A percentile compares a stretch with the other conserved stretches of the same genome.
Conservation (phyloP, 176 grass and related monocot genomes). For the Panicum miliaceum region DNA sequence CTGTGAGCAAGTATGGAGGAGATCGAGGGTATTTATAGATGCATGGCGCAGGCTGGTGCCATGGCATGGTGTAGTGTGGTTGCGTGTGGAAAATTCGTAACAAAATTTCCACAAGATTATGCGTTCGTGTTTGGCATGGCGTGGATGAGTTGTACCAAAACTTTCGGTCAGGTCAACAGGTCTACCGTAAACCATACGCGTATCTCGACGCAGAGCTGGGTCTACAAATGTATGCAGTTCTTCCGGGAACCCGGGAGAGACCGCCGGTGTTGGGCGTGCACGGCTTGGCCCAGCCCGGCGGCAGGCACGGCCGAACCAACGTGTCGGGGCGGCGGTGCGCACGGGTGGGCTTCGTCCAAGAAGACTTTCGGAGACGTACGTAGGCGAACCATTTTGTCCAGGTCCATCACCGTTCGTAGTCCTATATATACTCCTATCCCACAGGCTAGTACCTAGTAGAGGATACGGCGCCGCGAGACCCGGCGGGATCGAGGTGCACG, state of each 20-base stretch:
- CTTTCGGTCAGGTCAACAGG: not conserved
- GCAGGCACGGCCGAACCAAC: not conserved
- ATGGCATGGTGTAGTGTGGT: not conserved
- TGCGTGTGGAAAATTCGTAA: constrained; percentile 6
- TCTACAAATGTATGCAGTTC: not conserved
- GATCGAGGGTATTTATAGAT: not conserved
- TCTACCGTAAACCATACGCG: not conserved
- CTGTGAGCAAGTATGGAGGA: not conserved
- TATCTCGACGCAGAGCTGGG: not conserved
- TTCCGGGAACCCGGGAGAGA: not conserved
- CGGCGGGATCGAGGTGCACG: not conserved
- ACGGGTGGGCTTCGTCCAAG: not conserved
- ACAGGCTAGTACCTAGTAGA: too few species aligned
- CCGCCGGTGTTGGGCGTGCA: not conserved
- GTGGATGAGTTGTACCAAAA: too few species aligned
- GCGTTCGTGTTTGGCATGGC: constrained; percentile 2
- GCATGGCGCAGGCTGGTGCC: not conserved
- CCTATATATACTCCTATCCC: too few species aligned
- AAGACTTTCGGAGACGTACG: not conserved
- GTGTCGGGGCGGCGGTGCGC: not conserved
- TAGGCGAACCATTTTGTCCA: not conserved
- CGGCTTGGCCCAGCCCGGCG: not conserved
- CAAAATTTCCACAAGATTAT: not conserved
- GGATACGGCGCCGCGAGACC: not conserved
- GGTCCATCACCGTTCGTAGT: not conserved